phyloP scores from a whole-genome alignment of 2,329 filamentous ascomycete genomes.

The Alternaria brassicae region DNA sequence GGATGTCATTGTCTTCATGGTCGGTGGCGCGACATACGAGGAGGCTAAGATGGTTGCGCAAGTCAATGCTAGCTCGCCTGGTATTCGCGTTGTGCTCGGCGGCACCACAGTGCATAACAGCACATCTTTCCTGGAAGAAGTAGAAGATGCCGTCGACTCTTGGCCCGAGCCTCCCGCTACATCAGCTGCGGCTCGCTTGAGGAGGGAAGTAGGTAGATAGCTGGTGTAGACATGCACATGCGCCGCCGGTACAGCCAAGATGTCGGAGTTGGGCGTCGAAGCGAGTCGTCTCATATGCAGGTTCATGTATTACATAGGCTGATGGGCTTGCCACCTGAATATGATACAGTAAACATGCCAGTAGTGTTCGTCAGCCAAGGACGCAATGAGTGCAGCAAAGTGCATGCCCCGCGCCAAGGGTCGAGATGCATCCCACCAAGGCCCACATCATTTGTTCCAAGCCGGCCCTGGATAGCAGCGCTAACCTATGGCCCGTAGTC shows the following conservation, averaged over 20 bases:
- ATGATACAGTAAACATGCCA: neutral
- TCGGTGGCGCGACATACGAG: conserved; percentile 93
- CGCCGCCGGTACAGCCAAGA: neutral
- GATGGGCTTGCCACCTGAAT: conserved; percentile 5
- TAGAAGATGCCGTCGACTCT: conserved; percentile 83
- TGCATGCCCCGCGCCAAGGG: conserved; percentile 5
- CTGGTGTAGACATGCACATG: neutral
- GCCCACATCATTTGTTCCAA: conserved; percentile 13
- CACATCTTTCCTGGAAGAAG: conserved; percentile 84
- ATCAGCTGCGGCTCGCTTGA: conserved; percentile 67
- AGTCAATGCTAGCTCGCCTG: conserved; percentile 88
- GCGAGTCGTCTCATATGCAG: neutral
- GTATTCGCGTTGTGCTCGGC: conserved; percentile 85
- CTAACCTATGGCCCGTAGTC: conserved; percentile 1
- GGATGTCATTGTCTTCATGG: conserved; percentile 92
- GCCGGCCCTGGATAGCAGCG: conserved; percentile 1
- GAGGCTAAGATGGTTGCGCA: conserved; percentile 96
- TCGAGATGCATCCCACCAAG: conserved; percentile 5
- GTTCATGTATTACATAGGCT: neutral
- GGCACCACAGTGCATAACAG: conserved; percentile 91
- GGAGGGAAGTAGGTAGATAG: conserved; percentile 65
- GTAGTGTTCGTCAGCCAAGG: neutral
- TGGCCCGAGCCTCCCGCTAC: conserved; percentile 72
- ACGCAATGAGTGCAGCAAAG: neutral
- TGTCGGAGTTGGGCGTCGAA: conserved; percentile 5